Conservation (phyloP, 2,329 filamentous ascomycete genomes). For the Pseudogymnoascus sp. region DNA sequence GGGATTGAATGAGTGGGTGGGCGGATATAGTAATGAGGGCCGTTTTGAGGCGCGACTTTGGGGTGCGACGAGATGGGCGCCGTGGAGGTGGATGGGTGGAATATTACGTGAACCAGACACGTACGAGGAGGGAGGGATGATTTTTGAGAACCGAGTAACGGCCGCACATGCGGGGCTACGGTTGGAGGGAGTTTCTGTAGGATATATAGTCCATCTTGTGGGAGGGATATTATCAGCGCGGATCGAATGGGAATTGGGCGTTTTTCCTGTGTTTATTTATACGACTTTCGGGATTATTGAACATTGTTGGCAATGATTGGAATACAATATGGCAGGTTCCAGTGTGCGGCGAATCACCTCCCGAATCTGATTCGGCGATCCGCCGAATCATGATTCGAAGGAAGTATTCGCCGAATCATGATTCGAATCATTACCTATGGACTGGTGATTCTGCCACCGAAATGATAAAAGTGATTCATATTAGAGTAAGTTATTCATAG, state of each 20-base stretch:
- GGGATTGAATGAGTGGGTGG: not conserved
- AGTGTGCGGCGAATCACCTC: too few relatives aligned
- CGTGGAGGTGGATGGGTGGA: not conserved
- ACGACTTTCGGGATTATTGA: not conserved
- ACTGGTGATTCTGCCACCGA: too few relatives aligned
- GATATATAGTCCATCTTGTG: not conserved
- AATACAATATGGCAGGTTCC: not conserved
- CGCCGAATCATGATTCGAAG: too few relatives aligned
- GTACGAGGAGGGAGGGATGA: not conserved
- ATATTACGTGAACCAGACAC: not conserved
- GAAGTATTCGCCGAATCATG: too few relatives aligned
- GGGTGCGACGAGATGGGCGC: not conserved
- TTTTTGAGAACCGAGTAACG: not conserved
- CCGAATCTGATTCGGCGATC: too few relatives aligned
- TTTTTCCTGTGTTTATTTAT: not conserved
- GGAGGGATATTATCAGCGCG: not conserved
- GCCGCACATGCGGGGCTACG: conserved; percentile 2
- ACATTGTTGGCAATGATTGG: not conserved
- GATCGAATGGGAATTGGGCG: not conserved
- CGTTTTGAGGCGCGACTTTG: not conserved
- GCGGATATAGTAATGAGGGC: not conserved
- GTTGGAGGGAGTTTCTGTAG: not conserved
- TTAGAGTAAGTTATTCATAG: too few relatives aligned
- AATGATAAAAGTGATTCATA: too few relatives aligned
- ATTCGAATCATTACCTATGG: too few relatives aligned